Evolutionary conservation across 371 early-diverging fungal genomes (phyloP).

Genomic region (Mucor lusitanicus): DNA sequence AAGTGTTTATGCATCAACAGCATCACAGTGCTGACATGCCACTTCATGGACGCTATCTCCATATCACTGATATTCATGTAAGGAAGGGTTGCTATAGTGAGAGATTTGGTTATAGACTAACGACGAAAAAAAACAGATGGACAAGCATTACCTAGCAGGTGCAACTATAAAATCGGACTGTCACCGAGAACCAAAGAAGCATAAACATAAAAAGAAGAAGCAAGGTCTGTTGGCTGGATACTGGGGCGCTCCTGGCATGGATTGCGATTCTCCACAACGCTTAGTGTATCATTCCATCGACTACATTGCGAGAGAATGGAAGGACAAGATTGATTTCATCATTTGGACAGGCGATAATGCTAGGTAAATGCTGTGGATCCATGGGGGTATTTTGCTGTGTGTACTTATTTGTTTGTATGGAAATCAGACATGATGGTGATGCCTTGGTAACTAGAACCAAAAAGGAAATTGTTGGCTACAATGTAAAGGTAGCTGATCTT

Average conservation of each 20-base stretch:
- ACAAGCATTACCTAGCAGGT: conserved; percentile 53
- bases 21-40: background rate
- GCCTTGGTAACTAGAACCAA: conserved; percentile 58
- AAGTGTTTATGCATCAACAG: conserved; percentile 10
- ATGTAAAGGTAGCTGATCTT: conserved; percentile 29
- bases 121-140: conserved; percentile 29
- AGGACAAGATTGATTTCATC: conserved; percentile 67
- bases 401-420: background rate
- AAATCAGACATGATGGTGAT: conserved; percentile 70
- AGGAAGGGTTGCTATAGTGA: background rate
- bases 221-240: conserved; percentile 37
- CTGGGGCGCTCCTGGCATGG: conserved; percentile 63
- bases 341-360: conserved; percentile 81
- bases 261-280: conserved; percentile 68
- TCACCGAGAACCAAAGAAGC: conserved; percentile 41
- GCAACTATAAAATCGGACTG: conserved; percentile 62
- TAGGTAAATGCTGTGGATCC: conserved; percentile 35
- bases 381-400: background rate
- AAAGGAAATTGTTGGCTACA: conserved; percentile 59
- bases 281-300: conserved; percentile 66
- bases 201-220: conserved; percentile 22
- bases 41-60: conserved; percentile 55
- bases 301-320: conserved; percentile 55
- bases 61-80: conserved; percentile 75
- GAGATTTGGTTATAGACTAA: background rate